Evolutionary conservation across 176 grass and related monocot species (phyloP).

Genomic region (Puya raimondii): DNA sequence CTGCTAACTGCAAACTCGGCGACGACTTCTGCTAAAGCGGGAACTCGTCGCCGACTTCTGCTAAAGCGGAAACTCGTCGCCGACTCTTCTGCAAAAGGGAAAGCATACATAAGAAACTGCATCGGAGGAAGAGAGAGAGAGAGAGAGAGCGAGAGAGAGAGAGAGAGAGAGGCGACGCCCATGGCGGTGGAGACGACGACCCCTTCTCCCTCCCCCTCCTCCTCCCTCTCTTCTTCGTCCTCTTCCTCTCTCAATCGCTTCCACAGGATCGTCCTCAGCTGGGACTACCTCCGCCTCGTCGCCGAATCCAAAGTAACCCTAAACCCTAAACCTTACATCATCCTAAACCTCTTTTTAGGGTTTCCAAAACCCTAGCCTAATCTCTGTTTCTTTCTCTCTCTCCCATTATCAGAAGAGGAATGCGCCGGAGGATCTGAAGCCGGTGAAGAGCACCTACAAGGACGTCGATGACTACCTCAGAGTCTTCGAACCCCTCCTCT

Average conservation of each 20-base stretch:
- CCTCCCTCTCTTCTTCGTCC: background rate
- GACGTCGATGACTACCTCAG: constrained; percentile 69
- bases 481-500: constrained; percentile 81
- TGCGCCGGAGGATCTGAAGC: constrained; percentile 25
- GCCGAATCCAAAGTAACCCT: constrained; percentile 50
- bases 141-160: too few species aligned
- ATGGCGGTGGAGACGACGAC: too few species aligned
- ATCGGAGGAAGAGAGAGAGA: too few species aligned
- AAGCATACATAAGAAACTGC: too few species aligned
- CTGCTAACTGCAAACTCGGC: too few species aligned
- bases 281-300: constrained; percentile 76
- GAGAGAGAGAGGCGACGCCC: too few species aligned
- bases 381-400: background rate
- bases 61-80: too few species aligned
- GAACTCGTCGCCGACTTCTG: too few species aligned
- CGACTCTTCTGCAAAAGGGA: too few species aligned
- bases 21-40: too few species aligned
- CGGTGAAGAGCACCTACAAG: constrained; percentile 55
- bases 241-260: constrained; percentile 44
- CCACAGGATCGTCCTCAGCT: constrained; percentile 72
- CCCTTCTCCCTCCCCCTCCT: too few species aligned
- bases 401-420: constrained; percentile 27
- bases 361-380: background rate
- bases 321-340: background rate
- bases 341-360: background rate